Evolutionary conservation across 441 rosid species (phyloP).

Genomic region (Populus hybrid): DNA sequence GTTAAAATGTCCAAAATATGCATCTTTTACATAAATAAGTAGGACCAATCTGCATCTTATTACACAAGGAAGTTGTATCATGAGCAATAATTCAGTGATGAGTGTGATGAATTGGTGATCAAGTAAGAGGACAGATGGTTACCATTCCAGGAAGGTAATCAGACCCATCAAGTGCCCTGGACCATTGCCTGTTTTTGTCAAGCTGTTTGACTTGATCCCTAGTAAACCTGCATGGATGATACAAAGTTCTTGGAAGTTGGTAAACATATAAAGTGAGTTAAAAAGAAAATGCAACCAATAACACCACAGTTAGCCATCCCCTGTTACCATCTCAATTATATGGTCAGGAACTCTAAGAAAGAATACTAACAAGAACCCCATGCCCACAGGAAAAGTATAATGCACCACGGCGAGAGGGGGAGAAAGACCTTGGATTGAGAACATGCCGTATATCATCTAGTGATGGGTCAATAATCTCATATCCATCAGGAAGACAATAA

Average conservation of each 20-base stretch:
- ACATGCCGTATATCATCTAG: constrained; percentile 94
- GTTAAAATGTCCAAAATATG: not conserved
- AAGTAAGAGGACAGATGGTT: constrained; percentile 2
- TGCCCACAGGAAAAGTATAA: not conserved
- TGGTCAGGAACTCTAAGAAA: no score
- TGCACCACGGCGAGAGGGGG: not conserved
- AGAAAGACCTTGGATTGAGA: constrained; percentile 71
- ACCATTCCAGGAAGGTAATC: constrained; percentile 99
- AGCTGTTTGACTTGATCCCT: constrained; percentile 76
- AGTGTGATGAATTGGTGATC: not conserved
- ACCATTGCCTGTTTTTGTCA: constrained; percentile 86
- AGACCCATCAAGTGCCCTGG: constrained; percentile 97
- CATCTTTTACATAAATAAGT: not conserved
- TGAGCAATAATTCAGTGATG: not conserved
- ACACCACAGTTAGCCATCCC: not conserved
- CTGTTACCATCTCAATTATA: no score
- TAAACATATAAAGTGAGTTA: not conserved
- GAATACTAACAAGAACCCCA: no score
- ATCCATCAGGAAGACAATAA: constrained; percentile 95
- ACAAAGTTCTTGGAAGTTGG: not conserved
- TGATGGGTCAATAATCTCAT: constrained; percentile 90
- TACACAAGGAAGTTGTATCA: not conserved
- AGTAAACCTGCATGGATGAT: constrained; percentile 56
- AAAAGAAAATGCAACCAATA: not conserved
- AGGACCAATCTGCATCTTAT: not conserved